Percentiles rank a stretch among this genome's conserved stretches.
These are phyloP conservation scores for Cercospora zeae-maydis DNA, from an alignment of 2,329 filamentous ascomycete genomes.

Conservation along the genomic window DNA sequence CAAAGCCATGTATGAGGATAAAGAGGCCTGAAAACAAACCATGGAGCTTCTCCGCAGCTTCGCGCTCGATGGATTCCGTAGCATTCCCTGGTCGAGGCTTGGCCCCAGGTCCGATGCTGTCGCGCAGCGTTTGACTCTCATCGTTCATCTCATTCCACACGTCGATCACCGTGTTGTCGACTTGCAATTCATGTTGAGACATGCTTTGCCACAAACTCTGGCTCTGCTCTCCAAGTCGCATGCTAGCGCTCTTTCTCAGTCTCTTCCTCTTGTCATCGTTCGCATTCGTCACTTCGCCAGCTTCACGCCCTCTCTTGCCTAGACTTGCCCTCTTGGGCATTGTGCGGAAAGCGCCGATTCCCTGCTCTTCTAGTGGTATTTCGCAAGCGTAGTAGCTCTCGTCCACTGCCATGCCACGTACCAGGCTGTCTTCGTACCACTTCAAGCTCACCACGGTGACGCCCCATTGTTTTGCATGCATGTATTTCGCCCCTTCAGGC, in stretches of 20 bases:
- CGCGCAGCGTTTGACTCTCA: slow-evolving; percentile 16
- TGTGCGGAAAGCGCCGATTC: slow-evolving; percentile 63
- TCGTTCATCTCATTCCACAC: slow-evolving; percentile 25
- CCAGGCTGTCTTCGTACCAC: slow-evolving; percentile 80
- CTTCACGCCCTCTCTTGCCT: slow-evolving; percentile 58
- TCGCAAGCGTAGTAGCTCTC: slow-evolving; percentile 79
- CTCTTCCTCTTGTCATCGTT: slow-evolving; percentile 57
- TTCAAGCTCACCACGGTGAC: slow-evolving; percentile 74
- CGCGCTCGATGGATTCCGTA: not conserved
- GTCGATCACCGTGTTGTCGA: slow-evolving; percentile 24
- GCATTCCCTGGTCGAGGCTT: not conserved
- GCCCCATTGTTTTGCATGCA: slow-evolving; percentile 77
- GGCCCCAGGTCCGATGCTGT: slow-evolving; percentile 7
- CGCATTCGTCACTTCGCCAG: slow-evolving; percentile 29
- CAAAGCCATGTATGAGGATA: slow-evolving; percentile 32
- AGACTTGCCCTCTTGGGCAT: slow-evolving; percentile 41
- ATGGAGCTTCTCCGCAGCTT: slow-evolving; percentile 9
- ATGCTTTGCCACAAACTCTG: slow-evolving; percentile 91
- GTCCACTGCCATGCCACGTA: slow-evolving; percentile 85
- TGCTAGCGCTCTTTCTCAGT: slow-evolving; percentile 80
- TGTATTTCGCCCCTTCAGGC: slow-evolving; percentile 84
- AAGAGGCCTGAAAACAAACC: slow-evolving; percentile 34
- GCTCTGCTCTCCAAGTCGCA: slow-evolving; percentile 74
- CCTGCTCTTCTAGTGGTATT: slow-evolving; percentile 66
- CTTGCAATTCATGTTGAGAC: slow-evolving; percentile 44